Evolutionary conservation across 768 basidiomycete genomes (phyloP).

Genomic region (Auriculariales sp.): DNA sequence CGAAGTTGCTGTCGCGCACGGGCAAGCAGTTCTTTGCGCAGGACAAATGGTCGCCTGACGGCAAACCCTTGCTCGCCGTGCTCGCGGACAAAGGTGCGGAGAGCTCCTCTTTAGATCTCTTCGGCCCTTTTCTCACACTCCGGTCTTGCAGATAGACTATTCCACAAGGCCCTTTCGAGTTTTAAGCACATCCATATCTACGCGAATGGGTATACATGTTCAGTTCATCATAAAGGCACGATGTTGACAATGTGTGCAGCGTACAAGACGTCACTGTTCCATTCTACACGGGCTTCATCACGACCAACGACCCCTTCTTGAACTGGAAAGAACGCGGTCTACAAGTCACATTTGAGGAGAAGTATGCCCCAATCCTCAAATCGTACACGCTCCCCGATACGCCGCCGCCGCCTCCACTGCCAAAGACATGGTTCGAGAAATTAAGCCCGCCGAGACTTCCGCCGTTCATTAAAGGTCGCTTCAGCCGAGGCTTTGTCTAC

Average conservation of each 20-base stretch:
- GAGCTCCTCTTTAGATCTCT: not conserved
- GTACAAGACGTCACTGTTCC: slow-evolving; percentile 72
- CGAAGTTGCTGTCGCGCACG: slow-evolving; percentile 58
- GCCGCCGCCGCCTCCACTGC: slow-evolving; percentile 23
- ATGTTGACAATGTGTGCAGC: slow-evolving; percentile 16
- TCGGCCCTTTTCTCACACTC: not conserved
- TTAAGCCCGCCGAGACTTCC: slow-evolving; percentile 34
- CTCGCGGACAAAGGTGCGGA: slow-evolving; percentile 64
- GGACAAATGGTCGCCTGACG: slow-evolving; percentile 58
- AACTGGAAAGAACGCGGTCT: slow-evolving; percentile 42
- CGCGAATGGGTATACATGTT: slow-evolving; percentile 50
- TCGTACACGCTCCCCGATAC: slow-evolving; percentile 31
- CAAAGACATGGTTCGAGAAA: slow-evolving; percentile 21
- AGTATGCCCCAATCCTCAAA: slow-evolving; percentile 43
- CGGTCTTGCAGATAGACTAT: slow-evolving; percentile 42
- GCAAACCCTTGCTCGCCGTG: slow-evolving; percentile 53
- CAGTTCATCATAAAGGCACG: not conserved
- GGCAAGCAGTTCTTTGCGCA: slow-evolving; percentile 65
- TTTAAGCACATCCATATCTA: slow-evolving; percentile 66
- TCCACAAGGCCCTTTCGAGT: slow-evolving; percentile 52
- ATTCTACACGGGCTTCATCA: slow-evolving; percentile 64
- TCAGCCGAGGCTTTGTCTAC: slow-evolving; percentile 48
- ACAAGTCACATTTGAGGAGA: slow-evolving; percentile 38
- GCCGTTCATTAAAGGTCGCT: slow-evolving; percentile 39
- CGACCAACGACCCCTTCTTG: slow-evolving; percentile 49